Evolutionary conservation across 2,329 filamentous ascomycete species (phyloP).

Genomic region (Eutypella sp.): DNA sequence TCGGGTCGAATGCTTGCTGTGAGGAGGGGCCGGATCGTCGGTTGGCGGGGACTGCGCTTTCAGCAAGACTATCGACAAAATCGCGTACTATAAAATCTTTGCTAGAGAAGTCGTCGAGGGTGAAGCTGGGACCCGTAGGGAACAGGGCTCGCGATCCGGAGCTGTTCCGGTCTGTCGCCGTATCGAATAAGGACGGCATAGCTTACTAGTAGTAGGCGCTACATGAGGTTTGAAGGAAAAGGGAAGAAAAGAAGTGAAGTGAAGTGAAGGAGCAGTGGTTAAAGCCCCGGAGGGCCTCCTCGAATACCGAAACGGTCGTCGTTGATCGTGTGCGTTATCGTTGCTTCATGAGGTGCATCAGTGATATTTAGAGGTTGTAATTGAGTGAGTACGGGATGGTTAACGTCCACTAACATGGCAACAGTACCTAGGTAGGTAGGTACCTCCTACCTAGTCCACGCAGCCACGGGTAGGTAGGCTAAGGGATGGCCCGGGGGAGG

Average conservation of each 20-base stretch:
- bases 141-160: conserved; percentile 63
- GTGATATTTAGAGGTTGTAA: neutral
- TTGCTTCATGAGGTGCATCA: neutral
- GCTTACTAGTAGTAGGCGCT: conserved; percentile 7
- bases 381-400: too few species aligned
- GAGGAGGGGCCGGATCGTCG: conserved; percentile 69
- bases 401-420: too few species aligned
- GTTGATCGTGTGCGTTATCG: neutral
- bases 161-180: conserved; percentile 35
- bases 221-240: conserved; percentile 13
- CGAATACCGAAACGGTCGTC: neutral
- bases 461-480: too few species aligned
- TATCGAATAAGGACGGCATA: conserved; percentile 15
- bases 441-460: too few species aligned
- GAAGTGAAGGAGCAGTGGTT: neutral
- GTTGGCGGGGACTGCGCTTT: conserved; percentile 72
- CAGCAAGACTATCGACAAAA: conserved; percentile 90
- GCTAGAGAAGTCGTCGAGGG: conserved; percentile 79
- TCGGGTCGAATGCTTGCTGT: conserved; percentile 79
- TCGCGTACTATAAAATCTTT: conserved; percentile 98
- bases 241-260: neutral
- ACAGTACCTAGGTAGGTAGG: too few species aligned
- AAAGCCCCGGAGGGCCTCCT: neutral
- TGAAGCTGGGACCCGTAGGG: conserved; percentile 76
- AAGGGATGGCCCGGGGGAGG: too few species aligned